These are phyloP conservation scores for Leccinellum albellum DNA, from an alignment of 768 basidiomycete species.

Conservation along the genomic window DNA sequence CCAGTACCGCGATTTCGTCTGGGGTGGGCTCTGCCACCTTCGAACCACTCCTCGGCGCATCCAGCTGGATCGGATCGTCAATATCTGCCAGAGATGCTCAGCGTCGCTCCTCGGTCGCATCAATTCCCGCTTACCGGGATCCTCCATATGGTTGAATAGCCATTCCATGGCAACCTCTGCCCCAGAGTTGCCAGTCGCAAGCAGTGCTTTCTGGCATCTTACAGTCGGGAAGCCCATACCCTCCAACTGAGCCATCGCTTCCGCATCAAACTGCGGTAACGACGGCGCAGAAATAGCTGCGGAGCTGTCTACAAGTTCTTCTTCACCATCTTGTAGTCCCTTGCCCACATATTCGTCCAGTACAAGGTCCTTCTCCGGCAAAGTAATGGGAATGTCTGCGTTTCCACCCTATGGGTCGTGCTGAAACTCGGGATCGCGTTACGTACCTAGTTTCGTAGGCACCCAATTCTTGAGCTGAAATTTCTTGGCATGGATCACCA, in stretches of 20 bases:
- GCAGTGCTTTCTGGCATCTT: conserved; percentile 84
- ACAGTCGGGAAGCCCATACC: conserved; percentile 88
- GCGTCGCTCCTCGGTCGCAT: neutral
- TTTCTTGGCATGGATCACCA: conserved; percentile 88
- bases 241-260: conserved; percentile 71
- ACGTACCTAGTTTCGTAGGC: conserved; percentile 84
- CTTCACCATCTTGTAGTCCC: conserved; percentile 69
- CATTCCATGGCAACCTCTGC: conserved; percentile 90
- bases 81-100: conserved; percentile 59
- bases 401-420: neutral
- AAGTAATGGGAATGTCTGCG: conserved; percentile 78
- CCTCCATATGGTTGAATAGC: conserved; percentile 94
- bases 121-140: conserved; percentile 55
- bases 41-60: conserved; percentile 4
- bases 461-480: conserved; percentile 98
- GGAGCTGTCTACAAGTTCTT: conserved; percentile 58
- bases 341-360: conserved; percentile 64
- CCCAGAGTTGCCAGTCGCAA: conserved; percentile 78
- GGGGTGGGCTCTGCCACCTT: conserved; percentile 53
- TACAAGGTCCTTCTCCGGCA: conserved; percentile 59
- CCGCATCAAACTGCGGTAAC: conserved; percentile 67
- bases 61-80: conserved; percentile 63
- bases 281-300: conserved; percentile 34
- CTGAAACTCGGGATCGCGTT: neutral
- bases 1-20: conserved; percentile 70